These are phyloP conservation scores for Groenewaldozyma auringiensis DNA, from an alignment of 1,139 yeast genomes.

Conservation along the genomic window DNA sequence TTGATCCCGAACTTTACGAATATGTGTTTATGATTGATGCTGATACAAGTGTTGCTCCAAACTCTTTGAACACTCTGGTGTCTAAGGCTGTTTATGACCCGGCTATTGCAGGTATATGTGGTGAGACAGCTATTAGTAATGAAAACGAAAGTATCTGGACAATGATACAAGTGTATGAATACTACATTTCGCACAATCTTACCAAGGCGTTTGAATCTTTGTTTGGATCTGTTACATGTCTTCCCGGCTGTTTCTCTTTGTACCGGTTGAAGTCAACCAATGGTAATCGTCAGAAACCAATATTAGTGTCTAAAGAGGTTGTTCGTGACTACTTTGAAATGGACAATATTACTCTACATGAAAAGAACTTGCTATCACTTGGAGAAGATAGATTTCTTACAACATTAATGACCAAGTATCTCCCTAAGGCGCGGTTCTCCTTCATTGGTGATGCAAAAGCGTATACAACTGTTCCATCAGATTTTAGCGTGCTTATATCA, in stretches of 20 bases:
- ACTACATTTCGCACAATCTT: constrained; percentile 34
- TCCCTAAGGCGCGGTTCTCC: constrained; percentile 26
- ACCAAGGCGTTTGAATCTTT: constrained; percentile 33
- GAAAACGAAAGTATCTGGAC: constrained; percentile 29
- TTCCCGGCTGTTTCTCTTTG: constrained; percentile 35
- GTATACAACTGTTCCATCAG: constrained; percentile 31
- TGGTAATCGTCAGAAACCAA: constrained; percentile 25
- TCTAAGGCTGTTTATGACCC: constrained; percentile 28
- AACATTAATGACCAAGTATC: constrained; percentile 30
- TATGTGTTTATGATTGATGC: constrained; percentile 34
- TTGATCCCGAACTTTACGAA: constrained; percentile 32
- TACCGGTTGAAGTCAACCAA: constrained; percentile 29
- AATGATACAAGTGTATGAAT: constrained; percentile 36
- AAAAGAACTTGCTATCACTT: constrained; percentile 32
- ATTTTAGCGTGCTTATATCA: constrained; percentile 29
- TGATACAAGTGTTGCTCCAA: constrained; percentile 30
- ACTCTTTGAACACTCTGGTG: constrained; percentile 28
- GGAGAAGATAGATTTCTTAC: constrained; percentile 35
- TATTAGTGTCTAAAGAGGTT: constrained; percentile 29
- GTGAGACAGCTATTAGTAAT: constrained; percentile 32
- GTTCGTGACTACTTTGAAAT: constrained; percentile 30
- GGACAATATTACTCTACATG: constrained; percentile 30
- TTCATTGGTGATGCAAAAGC: constrained; percentile 32
- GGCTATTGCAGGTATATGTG: constrained; percentile 32
- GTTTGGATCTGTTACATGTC: constrained; percentile 35